These are phyloP conservation scores for Neocucurbitaria cava DNA, from an alignment of 2,329 filamentous ascomycete genomes.

Conservation along the genomic window DNA sequence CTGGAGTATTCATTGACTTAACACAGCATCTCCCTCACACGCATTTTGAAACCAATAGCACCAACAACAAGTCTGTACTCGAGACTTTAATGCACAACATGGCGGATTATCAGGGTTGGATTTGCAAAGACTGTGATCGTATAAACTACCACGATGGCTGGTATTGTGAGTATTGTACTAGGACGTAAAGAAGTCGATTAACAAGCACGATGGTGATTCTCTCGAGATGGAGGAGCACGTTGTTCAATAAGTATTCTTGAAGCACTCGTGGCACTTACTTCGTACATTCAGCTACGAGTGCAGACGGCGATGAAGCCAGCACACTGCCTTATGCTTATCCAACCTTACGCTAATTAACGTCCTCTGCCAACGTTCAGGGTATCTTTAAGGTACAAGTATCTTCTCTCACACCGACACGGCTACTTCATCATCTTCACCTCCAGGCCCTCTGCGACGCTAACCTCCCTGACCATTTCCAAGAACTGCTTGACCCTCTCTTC, in stretches of 20 bases:
- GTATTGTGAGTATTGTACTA: slow-evolving; percentile 1
- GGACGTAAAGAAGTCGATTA: too few species aligned
- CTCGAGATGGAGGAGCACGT: too few species aligned
- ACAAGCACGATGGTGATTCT: too few species aligned
- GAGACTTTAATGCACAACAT: background rate
- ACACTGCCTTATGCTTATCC: background rate
- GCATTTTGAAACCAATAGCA: background rate
- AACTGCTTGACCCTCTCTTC: background rate
- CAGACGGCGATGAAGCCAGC: background rate
- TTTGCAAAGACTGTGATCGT: background rate
- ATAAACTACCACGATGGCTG: slow-evolving; percentile 3
- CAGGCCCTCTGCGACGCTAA: background rate
- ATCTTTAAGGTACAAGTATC: background rate
- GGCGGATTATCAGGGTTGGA: slow-evolving; percentile 3
- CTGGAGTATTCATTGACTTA: background rate
- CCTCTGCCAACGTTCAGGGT: background rate
- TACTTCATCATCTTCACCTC: background rate
- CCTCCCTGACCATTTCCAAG: background rate
- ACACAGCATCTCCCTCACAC: too few species aligned
- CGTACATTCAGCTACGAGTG: background rate
- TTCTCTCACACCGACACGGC: background rate
- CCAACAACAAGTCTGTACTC: background rate
- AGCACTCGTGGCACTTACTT: too few species aligned
- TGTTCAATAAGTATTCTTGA: too few species aligned
- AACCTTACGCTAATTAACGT: background rate